A percentile compares a stretch with the other conserved stretches of the same genome.
Evolutionary conservation across 2,329 filamentous ascomycete genomes (phyloP).

Genomic region (Fusarium oligoseptatum): DNA sequence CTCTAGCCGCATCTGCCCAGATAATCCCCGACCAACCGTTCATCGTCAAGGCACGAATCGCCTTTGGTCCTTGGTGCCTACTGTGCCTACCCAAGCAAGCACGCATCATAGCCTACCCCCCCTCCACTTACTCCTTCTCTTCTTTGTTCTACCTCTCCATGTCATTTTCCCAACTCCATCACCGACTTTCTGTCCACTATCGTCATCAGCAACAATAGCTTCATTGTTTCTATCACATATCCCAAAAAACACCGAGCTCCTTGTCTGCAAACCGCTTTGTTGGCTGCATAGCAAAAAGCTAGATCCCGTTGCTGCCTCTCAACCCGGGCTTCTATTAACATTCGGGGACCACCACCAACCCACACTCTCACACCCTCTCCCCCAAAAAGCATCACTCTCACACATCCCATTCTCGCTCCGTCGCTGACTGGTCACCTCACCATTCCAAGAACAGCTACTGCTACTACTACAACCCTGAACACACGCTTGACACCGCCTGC

Average conservation of each 20-base stretch:
- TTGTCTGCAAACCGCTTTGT: slow-evolving; percentile 14
- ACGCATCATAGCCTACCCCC: slow-evolving; percentile 28
- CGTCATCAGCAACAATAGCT: neutral
- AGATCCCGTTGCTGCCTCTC: slow-evolving; percentile 9
- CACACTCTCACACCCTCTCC: slow-evolving; percentile 35
- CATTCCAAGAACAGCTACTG: slow-evolving; percentile 48
- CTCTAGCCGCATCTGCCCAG: slow-evolving; percentile 20
- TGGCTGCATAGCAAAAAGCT: slow-evolving; percentile 16
- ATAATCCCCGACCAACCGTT: slow-evolving; percentile 32
- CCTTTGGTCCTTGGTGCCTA: neutral
- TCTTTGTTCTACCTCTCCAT: slow-evolving; percentile 28
- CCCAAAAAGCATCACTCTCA: slow-evolving; percentile 30
- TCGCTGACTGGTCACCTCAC: slow-evolving; percentile 46
- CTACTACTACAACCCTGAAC: slow-evolving; percentile 30
- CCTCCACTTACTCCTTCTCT: neutral
- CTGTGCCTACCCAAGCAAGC: neutral
- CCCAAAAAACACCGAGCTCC: slow-evolving; percentile 7
- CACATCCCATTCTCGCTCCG: slow-evolving; percentile 34
- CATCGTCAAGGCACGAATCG: slow-evolving; percentile 20
- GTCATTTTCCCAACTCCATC: neutral
- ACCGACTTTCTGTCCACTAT: neutral
- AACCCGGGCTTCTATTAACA: slow-evolving; percentile 24
- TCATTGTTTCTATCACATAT: slow-evolving; percentile 6
- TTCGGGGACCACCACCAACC: slow-evolving; percentile 28
- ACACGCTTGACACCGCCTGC: slow-evolving; percentile 41